Base-by-base conservation (phyloP, 352 stramenopile genomes). In the Phytophthora uliginosa region DNA sequence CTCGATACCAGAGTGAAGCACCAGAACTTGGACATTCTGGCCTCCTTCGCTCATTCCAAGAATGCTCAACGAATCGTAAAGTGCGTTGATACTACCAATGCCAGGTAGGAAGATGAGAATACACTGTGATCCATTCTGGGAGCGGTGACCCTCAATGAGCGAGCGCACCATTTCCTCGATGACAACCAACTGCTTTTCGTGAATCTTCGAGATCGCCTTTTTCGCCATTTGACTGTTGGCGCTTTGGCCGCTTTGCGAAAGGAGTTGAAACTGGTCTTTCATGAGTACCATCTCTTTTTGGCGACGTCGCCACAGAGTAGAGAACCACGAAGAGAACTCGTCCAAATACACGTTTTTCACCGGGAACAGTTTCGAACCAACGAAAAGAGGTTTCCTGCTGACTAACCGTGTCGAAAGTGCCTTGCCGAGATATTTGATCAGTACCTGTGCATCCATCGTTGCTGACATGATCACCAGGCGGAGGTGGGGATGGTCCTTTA, bases 81-180 rank as follows among this genome's bases (percentile, higher is more conserved):
- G 63, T 18, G 66, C 73, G 59, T 95, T 91, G 65, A 99, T 99
- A 66, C 98, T 97, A 50, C 85, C 87, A 53, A 97, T 97, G 22
- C 97, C 98, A 15, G 97, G 93, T 3, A 99, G 65, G 78, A 99
- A 99, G 3, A 99, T 92, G 24, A 99, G 84, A 69, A 99, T 98
- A 38, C 89, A 95, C 56, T 91, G 86, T 15, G 80, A 81, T 26
- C 59, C 58, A 18, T 64, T 55, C 33, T 80, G 56, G 18, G 82
- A 60, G 24, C 77, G 76, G 36, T 89, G 69, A 7, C 76, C 52
- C n/a, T 83, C 63, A 28, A 94, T 90, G 6, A 94, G 66, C 20
- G 81, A 70, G 34, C 82, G 76, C 15, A 93, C 71, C 60, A 95
- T 87, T 54, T 89, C 62, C 8, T 86, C 68, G 26, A 92, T 84